Percentiles rank a stretch among this genome's conserved stretches.
Conservation (phyloP, 2,329 filamentous ascomycete genomes). For the Delphinella strobiligena region DNA sequence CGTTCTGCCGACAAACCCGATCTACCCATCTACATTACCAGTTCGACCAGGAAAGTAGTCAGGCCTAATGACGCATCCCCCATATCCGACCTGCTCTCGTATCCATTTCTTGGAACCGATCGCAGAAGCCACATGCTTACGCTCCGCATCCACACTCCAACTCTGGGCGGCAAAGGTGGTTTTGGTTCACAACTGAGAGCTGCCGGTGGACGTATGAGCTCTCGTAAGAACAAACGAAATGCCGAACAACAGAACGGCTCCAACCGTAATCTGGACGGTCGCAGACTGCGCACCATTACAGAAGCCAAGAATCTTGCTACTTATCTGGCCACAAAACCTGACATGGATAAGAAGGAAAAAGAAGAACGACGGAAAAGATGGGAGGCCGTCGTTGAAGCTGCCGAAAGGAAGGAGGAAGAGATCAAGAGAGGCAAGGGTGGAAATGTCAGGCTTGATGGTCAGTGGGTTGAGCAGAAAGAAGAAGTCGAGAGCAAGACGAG, state of each 20-base stretch:
- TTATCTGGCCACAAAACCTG: constrained; percentile 88
- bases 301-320: constrained; percentile 93
- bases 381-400: constrained; percentile 76
- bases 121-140: constrained; percentile 38
- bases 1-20: no score
- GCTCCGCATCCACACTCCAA: constrained; percentile 63
- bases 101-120: no score
- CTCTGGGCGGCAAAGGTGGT: constrained; percentile 91
- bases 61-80: no score
- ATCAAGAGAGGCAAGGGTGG: constrained; percentile 61
- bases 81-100: no score
- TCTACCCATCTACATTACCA: no score
- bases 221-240: constrained; percentile 73
- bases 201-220: constrained; percentile 95
- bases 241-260: constrained; percentile 66
- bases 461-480: constrained; percentile 93
- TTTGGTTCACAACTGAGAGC: constrained; percentile 96
- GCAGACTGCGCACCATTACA: constrained; percentile 78
- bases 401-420: constrained; percentile 74
- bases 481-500: constrained; percentile 75
- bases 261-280: constrained; percentile 84
- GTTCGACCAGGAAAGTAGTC: no score
- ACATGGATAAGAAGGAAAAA: constrained; percentile 91
- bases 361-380: constrained; percentile 73
- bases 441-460: constrained; percentile 55